phyloP scores from a whole-genome alignment of 768 basidiomycete genomes.

The Boletus patriciae region DNA sequence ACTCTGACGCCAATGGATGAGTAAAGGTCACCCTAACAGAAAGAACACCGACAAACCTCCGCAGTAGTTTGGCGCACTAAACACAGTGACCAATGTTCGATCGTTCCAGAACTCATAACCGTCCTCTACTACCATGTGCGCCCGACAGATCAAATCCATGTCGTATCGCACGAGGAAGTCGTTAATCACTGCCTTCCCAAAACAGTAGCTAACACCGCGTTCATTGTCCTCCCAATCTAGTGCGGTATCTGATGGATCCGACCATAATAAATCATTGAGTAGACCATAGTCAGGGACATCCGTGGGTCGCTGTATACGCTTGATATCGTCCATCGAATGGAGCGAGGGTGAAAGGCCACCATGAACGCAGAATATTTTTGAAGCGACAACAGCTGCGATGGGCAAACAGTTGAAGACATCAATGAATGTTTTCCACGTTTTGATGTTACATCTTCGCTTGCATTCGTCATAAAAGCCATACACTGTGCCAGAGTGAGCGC shows the following conservation, averaged over 20 bases:
- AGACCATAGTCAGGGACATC: conserved; percentile 99
- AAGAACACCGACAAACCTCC: conserved; percentile 65
- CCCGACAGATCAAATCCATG: conserved; percentile 99
- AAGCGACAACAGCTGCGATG: conserved; percentile 97
- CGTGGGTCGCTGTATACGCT: conserved; percentile 95
- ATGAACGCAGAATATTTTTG: conserved; percentile 99
- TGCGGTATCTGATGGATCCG: conserved; percentile 96
- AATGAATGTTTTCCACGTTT: conserved; percentile 99
- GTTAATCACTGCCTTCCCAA: conserved; percentile 96
- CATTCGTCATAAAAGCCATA: conserved; percentile 99
- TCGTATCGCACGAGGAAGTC: conserved; percentile 94
- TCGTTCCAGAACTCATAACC: conserved; percentile 99
- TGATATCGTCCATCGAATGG: conserved; percentile 97
- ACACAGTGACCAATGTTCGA: conserved; percentile 95
- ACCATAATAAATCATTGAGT: conserved; percentile 96
- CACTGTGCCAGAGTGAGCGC: conserved; percentile 49
- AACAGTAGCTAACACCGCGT: conserved; percentile 97
- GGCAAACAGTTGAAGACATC: conserved; percentile 99
- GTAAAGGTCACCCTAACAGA: conserved; percentile 5
- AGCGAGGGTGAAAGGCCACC: conserved; percentile 92
- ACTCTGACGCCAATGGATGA: conserved; percentile 53
- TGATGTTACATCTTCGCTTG: conserved; percentile 98
- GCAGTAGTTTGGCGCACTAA: conserved; percentile 96
- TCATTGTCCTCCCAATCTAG: conserved; percentile 99
- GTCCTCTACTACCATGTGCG: conserved; percentile 99